Conservation (phyloP, 2,329 filamentous ascomycete species). For the Penicillium griseofulvum region DNA sequence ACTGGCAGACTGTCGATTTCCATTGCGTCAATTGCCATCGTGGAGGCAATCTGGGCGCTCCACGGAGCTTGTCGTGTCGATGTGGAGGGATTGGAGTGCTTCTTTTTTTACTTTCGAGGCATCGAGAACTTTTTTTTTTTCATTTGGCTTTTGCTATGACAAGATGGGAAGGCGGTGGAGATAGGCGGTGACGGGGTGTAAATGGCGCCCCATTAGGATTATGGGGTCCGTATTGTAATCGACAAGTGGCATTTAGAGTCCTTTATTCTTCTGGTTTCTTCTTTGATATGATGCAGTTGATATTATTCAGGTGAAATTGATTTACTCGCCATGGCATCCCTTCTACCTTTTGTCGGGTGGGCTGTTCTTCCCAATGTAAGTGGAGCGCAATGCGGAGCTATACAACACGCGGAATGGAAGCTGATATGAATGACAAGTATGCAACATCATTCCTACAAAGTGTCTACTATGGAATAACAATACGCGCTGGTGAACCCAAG, state of each 20-base stretch:
- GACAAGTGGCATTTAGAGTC: not conserved
- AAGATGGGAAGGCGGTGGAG: constrained; percentile 26
- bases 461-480: constrained; percentile 82
- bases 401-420: not conserved
- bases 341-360: constrained; percentile 60
- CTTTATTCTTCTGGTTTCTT: not conserved
- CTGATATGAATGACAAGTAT: constrained; percentile 57
- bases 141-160: constrained; percentile 21
- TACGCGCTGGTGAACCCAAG: constrained; percentile 82
- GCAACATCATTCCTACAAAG: constrained; percentile 74
- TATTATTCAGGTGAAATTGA: not conserved
- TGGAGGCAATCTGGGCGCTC: constrained; percentile 24
- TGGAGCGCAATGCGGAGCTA: constrained; percentile 11
- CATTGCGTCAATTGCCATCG: constrained; percentile 42
- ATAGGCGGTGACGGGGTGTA: constrained; percentile 23
- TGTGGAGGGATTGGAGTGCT: constrained; percentile 10
- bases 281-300: constrained; percentile 13
- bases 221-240: constrained; percentile 7
- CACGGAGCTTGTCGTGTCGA: constrained; percentile 16
- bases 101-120: constrained; percentile 11
- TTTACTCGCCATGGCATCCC: constrained; percentile 37
- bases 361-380: constrained; percentile 60
- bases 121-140: constrained; percentile 33
- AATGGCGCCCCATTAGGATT: not conserved
- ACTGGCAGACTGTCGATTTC: constrained; percentile 34